Base-by-base conservation (phyloP, 257 asterid genomes). In the Fraxinus americana region DNA sequence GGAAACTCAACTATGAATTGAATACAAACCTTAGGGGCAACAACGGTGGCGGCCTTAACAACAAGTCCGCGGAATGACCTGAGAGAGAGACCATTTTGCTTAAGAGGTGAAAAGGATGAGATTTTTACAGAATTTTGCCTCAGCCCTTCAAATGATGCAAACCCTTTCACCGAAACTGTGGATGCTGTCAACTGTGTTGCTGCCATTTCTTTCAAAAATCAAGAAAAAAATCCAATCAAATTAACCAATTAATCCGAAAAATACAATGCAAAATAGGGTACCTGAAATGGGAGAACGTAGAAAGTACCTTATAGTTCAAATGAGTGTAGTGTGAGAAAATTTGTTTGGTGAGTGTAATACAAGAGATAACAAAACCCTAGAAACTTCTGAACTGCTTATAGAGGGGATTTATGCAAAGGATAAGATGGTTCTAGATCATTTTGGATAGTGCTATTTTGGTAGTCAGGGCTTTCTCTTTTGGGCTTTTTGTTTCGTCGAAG, bases 21-120 rank as follows among this genome's bases (percentile, higher is more conserved):
- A 59, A 11, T 4, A 52, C 9, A 5, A 74, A 94, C 99, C 98
- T 96, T 96, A 32, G 99, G 98, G 14, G 99, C 91, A 74, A 93
- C 96, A 45, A 88, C 85, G 0, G 98, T 87, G 43, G 98, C 93
- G 66, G 98, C 96, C 87, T 89, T 96, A 50, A 95, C 97, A 67
- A 87, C 90, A 80, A 96, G 96, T 41, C 89, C 83, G 2, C 90
- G 88, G 84, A 88, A 87, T 1, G 92, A 77, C 80, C 83, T 83
- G 23, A 9, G 77, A 0, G 89, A 48, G 34, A 80, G 76, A 1
- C 75, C 86, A 77, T 82, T 88, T 71, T 81, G 89, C 74, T 87
- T 88, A 67, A 84, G 50, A 75, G 92, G 93, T 1, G 89, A 78
- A 81, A 89, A 89, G 1, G 87, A 87, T 8, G 83, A 79, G 13